Evolutionary conservation across 2,329 filamentous ascomycete species (phyloP).

Genomic region (Penicillium sp.): DNA sequence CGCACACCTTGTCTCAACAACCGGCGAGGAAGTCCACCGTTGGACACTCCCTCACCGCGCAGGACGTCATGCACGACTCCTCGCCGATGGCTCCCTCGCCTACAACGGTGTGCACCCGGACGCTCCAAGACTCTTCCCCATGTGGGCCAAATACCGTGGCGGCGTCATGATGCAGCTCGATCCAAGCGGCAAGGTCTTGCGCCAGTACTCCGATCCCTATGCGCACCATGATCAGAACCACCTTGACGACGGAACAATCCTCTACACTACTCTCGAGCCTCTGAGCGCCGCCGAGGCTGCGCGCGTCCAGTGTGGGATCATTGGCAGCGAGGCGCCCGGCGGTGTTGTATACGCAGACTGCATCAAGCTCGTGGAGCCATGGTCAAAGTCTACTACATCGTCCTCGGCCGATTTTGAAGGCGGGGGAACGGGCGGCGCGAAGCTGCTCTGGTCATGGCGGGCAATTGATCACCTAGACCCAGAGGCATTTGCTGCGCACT

Average conservation of each 20-base stretch:
- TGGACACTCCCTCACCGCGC: conserved; percentile 45
- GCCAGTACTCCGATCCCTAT: conserved; percentile 42
- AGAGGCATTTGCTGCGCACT: conserved; percentile 41
- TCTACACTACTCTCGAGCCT: conserved; percentile 46
- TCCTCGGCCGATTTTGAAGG: conserved; percentile 23
- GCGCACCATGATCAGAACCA: conserved; percentile 51
- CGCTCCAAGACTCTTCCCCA: conserved; percentile 41
- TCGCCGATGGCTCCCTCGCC: conserved; percentile 46
- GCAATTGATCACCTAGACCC: conserved; percentile 43
- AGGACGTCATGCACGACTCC: conserved; percentile 46
- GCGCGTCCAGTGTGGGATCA: conserved; percentile 43
- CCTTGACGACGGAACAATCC: conserved; percentile 42
- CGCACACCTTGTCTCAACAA: conserved; percentile 42
- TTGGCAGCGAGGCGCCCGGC: conserved; percentile 33
- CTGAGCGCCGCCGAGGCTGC: conserved; percentile 37
- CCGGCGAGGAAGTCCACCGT: conserved; percentile 44
- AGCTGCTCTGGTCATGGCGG: conserved; percentile 46
- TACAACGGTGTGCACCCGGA: conserved; percentile 45
- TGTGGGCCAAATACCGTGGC: conserved; percentile 49
- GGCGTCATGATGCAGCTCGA: conserved; percentile 47
- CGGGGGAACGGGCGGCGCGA: conserved; percentile 26
- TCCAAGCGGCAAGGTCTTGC: conserved; percentile 38
- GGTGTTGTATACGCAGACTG: conserved; percentile 38
- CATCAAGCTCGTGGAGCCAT: conserved; percentile 44
- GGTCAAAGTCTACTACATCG: conserved; percentile 15